Base-by-base conservation (phyloP, 371 early-diverging fungal species). In the Haplosporangium sp. region DNA sequence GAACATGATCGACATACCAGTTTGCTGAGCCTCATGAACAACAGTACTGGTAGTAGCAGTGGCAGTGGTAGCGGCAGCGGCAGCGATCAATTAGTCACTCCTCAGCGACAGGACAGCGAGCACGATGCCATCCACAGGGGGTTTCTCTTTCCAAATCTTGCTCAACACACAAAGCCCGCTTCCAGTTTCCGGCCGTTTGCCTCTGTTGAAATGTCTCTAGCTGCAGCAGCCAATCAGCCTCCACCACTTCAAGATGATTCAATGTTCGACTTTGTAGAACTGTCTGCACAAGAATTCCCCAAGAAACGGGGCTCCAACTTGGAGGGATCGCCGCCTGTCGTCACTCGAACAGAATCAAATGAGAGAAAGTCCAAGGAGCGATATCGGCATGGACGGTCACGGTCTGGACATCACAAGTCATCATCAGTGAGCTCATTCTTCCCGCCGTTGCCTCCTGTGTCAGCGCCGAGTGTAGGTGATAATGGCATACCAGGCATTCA, bases 321-420 rank as follows among this genome's bases (percentile, higher is more conserved):
- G 38, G 59, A 65, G 9, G 43, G 21, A 29, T 29, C 29, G 4
- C 23, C 50, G 12, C 37, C 40, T n/a, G 38, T 0, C 57, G n/a
- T 52, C 23, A n/a, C 53, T 13, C 52, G 36, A 36, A 50, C 2
- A 16, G 60, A 47, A 12, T 5, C 20, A 18, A 57, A 10, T 8
- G 69, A 69, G 4, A 69, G 56, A 40, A 61, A 52, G 14, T 50
- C 69, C n/a, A 60, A 41, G 50, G 59, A 60, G 14, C 12, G 66
- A 56, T 57, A 60, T 51, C 74, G 68, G 6, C 64, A 62, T 29
- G 68, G 68, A 45, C 54, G 62, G 10, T 36, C 48, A 7, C 59
- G 64, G 13, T 67, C 74, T 9, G 74, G 74, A 0, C 74, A 74
- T 21, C 63, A 67, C 64, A 74, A 74, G 51, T 67, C 74, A 12